phyloP scores from a whole-genome alignment of 176 grass and related monocot species.

The Zoysia pacifica region DNA sequence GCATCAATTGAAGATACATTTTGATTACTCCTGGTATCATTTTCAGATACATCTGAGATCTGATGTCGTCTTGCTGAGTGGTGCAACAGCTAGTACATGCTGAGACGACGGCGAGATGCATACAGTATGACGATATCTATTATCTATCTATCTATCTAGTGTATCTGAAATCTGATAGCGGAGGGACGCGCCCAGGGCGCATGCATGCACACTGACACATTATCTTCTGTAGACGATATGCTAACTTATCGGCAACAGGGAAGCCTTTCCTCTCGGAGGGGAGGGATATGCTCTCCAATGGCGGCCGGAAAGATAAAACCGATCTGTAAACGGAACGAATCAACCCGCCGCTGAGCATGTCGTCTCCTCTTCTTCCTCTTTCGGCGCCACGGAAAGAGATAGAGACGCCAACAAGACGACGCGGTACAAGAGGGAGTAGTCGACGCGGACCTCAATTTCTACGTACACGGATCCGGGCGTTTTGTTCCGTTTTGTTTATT shows the following conservation, averaged over 20 bases:
- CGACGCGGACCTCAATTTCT: not conserved
- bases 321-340: not conserved
- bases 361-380: not conserved
- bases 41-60: not conserved
- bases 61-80: not conserved
- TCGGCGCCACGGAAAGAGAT: not conserved
- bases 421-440: not conserved
- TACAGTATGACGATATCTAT: not conserved
- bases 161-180: conserved; percentile 5
- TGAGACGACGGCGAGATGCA: too few relatives aligned
- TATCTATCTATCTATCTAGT: not conserved
- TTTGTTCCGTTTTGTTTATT: conserved; percentile 17
- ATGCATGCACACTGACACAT: conserved; percentile 36
- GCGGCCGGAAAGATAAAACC: not conserved
- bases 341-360: not conserved
- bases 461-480: not conserved
- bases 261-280: not conserved
- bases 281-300: conserved; percentile 22
- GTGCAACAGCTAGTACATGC: too few relatives aligned
- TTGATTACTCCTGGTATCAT: too few relatives aligned
- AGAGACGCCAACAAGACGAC: not conserved
- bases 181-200: conserved; percentile 7
- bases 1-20: not conserved
- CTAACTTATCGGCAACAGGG: not conserved
- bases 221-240: conserved; percentile 36